These are phyloP conservation scores for Cinnamomum micranthum DNA, from an alignment of 164 flowering plant genomes.

Conservation along the genomic window DNA sequence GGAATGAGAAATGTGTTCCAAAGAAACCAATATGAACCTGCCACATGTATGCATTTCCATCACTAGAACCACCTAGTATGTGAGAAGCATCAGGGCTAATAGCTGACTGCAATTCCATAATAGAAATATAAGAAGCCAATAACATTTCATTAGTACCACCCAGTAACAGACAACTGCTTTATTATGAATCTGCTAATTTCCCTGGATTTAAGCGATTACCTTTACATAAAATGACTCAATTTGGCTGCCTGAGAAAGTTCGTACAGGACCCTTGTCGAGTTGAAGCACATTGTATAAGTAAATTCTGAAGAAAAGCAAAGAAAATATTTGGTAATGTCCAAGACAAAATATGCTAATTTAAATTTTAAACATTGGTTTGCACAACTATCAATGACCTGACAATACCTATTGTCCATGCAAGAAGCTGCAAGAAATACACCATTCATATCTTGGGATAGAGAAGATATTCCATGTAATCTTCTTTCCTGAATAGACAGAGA, in stretches of 20 bases:
- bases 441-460: conserved; percentile 78
- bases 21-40: conserved; percentile 41
- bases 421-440: conserved; percentile 88
- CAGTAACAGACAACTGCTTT: not conserved
- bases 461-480: conserved; percentile 71
- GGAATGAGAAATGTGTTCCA: not conserved
- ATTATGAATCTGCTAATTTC: not conserved
- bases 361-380: not conserved
- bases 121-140: not conserved
- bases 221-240: conserved; percentile 80
- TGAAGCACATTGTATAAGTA: conserved; percentile 79
- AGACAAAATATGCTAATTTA: not conserved
- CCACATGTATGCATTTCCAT: conserved; percentile 91
- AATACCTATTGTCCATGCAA: conserved; percentile 89
- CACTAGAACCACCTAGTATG: conserved; percentile 87
- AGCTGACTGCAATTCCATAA: conserved; percentile 48
- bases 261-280: conserved; percentile 74
- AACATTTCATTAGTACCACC: not conserved
- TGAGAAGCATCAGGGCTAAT: conserved; percentile 88
- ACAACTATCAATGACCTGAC: not conserved
- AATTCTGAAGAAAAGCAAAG: conserved; percentile 17
- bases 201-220: conserved; percentile 32
- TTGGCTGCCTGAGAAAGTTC: conserved; percentile 61
- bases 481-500: conserved; percentile 43
- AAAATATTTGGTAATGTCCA: not conserved